Evolutionary conservation across 768 basidiomycete species (phyloP), one percentile per base, ranked within the genome.

Genomic region (Gloeostereum incarnatum): DNA sequence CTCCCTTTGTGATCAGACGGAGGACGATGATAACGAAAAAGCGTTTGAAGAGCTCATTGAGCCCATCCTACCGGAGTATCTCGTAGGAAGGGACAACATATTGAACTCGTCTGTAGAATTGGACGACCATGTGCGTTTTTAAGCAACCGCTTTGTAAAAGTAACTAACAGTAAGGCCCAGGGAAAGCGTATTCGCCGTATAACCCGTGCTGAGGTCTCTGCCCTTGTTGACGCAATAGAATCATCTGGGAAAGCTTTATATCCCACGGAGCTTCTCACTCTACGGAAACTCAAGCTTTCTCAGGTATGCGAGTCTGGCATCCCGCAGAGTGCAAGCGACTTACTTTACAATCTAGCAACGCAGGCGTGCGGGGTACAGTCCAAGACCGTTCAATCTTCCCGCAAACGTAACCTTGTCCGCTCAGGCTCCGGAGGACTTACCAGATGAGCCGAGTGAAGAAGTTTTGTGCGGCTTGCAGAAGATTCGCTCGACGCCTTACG

Each of bases 101-200:
- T n/a, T n/a, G n/a, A n/a, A n/a, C n/a, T n/a, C n/a, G n/a, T n/a
- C n/a, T n/a, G n/a, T n/a, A n/a, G n/a, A n/a, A n/a, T n/a, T n/a
- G n/a, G n/a, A n/a, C n/a, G n/a, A n/a, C n/a, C n/a, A n/a, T n/a
- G n/a, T n/a, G n/a, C n/a, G n/a, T n/a, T n/a, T n/a, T n/a, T n/a
- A n/a, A n/a, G n/a, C n/a, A n/a, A n/a, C n/a, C n/a, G n/a, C n/a
- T n/a, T n/a, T n/a, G n/a, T n/a, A n/a, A n/a, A n/a, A n/a, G n/a
- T n/a, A n/a, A n/a, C n/a, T n/a, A n/a, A n/a, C n/a, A n/a, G n/a
- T n/a, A n/a, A n/a, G n/a, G n/a, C n/a, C n/a, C 78, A 3, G 84
- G 76, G 39, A 88, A 69, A 5, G 77, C 73, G 54, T 87, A 87
- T 48, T 80, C 69, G 69, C 6, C 59, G 68, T 3, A 52, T 70